Evolutionary conservation across 2,329 filamentous ascomycete genomes (phyloP), one percentile per base, ranked within the genome.

Genomic region (Phialophora macrospora): DNA sequence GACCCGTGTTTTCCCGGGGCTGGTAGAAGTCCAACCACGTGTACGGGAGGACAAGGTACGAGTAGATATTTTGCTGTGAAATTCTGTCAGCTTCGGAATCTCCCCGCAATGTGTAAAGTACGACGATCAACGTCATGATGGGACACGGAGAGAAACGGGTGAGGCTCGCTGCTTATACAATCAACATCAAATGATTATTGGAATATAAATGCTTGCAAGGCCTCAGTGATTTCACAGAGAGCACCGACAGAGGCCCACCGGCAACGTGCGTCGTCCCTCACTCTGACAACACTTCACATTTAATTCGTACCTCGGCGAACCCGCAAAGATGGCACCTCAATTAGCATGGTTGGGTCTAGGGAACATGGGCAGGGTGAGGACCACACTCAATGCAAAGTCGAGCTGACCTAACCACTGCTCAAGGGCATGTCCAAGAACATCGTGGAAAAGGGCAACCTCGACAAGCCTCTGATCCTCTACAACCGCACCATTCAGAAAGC

Each of bases 391-490:
- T 9, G 24, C 28, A 12, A 46, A 46, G 24, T 46, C 24, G 30
- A 41, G 22, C 4, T 4, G 22, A 22, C 6, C 56, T 59, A 14
- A 59, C 44, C 20, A n/a, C 38, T 11, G 48, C 66, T n/a, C 51
- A 26, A 92, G 90, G 92, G 89, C 69, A 96, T 96, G 91, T 87
- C 84, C 79, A 90, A 89, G 78, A 97, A 96, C 75, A 82, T 97
- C 44, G 88, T 90, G 9, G 84, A 89, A 74, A 97, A 96, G 76
- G 92, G 87, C 32, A 81, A 85, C 34, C 85, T 93, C 30, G 83
- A 87, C 28, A 84, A 86, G 30, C 90, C 93, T 0, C 80, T 97
- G 14, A 84, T 93, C 63, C 78, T 97, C 67, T 93, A 88, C 81
- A 97, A 97, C 80, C 70, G 70, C 60, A 72, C 70, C 12, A 63